phyloP scores from a whole-genome alignment of 129 eudicot species.

The Flaveria ramosissima region DNA sequence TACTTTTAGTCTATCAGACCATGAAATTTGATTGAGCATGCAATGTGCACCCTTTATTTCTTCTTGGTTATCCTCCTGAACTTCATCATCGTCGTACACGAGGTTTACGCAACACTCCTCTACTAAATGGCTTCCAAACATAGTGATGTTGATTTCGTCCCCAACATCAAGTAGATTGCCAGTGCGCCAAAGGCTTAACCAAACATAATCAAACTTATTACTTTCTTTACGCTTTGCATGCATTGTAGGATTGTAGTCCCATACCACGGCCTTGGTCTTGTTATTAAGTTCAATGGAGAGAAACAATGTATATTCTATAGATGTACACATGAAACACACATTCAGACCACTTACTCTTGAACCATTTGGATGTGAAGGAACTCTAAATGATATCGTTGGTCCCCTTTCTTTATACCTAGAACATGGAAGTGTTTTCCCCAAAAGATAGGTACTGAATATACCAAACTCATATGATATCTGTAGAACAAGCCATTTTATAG shows the following conservation, averaged over 20 bases:
- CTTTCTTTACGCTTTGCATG: background rate
- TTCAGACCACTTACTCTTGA: slow-evolving; percentile 14
- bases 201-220: background rate
- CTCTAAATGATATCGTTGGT: slow-evolving; percentile 18
- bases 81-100: slow-evolving; percentile 8
- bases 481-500: background rate
- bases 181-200: slow-evolving; percentile 20
- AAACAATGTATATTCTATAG: background rate
- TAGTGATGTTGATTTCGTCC: background rate
- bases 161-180: slow-evolving; percentile 19
- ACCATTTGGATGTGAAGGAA: slow-evolving; percentile 1
- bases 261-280: slow-evolving; percentile 14
- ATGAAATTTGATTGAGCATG: background rate
- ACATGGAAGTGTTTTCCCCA: background rate
- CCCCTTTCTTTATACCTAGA: slow-evolving; percentile 5
- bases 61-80: background rate
- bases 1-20: slow-evolving; percentile 9
- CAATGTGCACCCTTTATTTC: background rate
- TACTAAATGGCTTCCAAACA: background rate
- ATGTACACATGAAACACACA: background rate
- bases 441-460: slow-evolving; percentile 16
- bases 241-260: background rate
- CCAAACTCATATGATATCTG: slow-evolving; percentile 22
- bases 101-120: slow-evolving; percentile 17
- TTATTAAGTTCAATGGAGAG: background rate